Base-by-base conservation (phyloP, 345 rosid species). In the Viola odorata region DNA sequence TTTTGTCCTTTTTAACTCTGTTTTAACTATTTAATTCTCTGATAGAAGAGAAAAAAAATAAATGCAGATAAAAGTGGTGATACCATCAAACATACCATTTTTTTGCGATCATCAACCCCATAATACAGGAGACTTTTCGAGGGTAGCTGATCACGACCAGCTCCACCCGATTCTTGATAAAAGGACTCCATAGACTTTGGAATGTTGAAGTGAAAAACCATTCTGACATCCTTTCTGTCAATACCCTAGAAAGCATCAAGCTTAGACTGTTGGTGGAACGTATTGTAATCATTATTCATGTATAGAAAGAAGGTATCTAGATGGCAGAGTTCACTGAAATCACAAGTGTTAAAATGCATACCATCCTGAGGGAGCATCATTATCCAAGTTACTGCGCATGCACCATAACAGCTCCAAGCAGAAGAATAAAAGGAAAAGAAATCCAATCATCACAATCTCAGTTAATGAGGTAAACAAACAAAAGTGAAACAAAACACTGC, bases 111-210 rank as follows among this genome's bases (percentile, higher is more conserved):
- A 69, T 90, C 97, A 7, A 84, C 72, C 67, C 99, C 97, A 73
- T 94, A 90, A 80, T 94, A 94, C 73, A 94, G 73, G 62, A 94
- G 60, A 76, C 99, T 90, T 75, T 78, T 77, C 16, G 87, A 88
- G 16, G 91, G 87, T 78, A 80, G 61, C 58, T 94, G 97, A 85
- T 94, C 97, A 14, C 97, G 95, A 59, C 99, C 97, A 45, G 96
- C 99, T 81, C 99, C 83, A 53, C 99, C 99, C 6, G 99, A 94
- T 69, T 94, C 99, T 82, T 94, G 99, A 75, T 94, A 94, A 73
- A 94, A 94, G 62, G 89, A 81, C 78, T 94, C 97, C 99, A 94
- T 90, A 53, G 97, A 87, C 73, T 94, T 94, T 15, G 99, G 99
- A 51, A 90, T 71, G 74, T 94, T 90, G 50, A 82, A 86, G 72